Base-by-base conservation (phyloP, 805 yeast species). In the Citeromyces nyonsensis region DNA sequence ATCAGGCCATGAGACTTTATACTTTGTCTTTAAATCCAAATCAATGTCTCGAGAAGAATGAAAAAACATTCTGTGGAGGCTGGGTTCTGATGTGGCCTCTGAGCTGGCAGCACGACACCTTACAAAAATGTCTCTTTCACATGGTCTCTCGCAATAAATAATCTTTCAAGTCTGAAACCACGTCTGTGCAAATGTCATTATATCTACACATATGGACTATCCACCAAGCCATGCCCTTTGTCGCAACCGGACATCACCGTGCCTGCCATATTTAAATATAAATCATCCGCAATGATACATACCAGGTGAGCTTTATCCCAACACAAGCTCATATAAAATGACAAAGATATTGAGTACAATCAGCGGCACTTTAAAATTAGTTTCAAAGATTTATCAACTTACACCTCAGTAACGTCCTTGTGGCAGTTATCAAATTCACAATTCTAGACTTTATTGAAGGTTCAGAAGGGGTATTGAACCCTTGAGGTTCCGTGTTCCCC, bases 391-490 rank as follows among this genome's bases (percentile, higher is more conserved):
- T n/a, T n/a, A 6, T 6, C 5, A 26, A 33, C 35, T 33, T 13
- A 33, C 35, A 57, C 33, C 78, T 51, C 45, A 71, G 51, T 33
- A 71, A 54, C 4, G 78, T 71, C 41, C 79, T 52, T 3, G 69
- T 65, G n/a, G 78, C 77, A 28, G 67, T 56, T 4, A 71, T 71
- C 33, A 71, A 57, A 40, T 66, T 69, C 34, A 71, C 56, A 34
- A 69, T 35, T 40, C 72, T 57, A 3, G 57, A 43, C 41, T 71
- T 71, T n/a, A 71, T 40, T 3, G 37, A 10, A 11, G 31, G 33
- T 8, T 31, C 34, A 8, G 36, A 39, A 8, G 29, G 26, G 6
- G 31, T 15, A 26, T 18, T 18, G 25, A 53, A 26, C 12, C 18
- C 18, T 15, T 27, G 22, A 27, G 18, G 18, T 10, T 15, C 18